Conservation (phyloP, 1,139 yeast genomes). For the Pichia sp. region DNA sequence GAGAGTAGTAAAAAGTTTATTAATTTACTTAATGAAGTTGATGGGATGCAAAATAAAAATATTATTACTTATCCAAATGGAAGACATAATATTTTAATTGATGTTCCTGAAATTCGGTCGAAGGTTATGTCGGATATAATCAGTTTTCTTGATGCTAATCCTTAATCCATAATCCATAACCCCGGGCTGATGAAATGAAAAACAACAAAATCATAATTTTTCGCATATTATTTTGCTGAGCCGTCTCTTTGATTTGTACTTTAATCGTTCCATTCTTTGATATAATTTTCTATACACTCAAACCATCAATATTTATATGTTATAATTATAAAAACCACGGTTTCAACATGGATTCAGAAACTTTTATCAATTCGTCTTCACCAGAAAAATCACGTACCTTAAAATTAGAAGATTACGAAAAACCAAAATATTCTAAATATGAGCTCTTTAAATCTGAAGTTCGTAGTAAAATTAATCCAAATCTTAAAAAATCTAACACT, state of each 20-base stretch:
- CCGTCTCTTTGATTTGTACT: not conserved
- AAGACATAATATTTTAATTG: slow-evolving; percentile 43
- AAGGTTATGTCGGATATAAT: slow-evolving; percentile 29
- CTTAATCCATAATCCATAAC: no score
- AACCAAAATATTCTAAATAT: not conserved
- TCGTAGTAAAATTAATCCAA: slow-evolving; percentile 4
- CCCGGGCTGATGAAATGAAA: no score
- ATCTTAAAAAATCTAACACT: not conserved
- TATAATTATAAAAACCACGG: not conserved
- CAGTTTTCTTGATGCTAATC: slow-evolving; percentile 33
- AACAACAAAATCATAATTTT: no score
- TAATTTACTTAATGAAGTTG: slow-evolving; percentile 32
- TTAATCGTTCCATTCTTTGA: not conserved
- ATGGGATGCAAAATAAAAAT: slow-evolving; percentile 29
- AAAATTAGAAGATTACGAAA: not conserved
- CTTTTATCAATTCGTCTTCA: slow-evolving; percentile 8
- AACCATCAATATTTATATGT: no score
- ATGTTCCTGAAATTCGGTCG: slow-evolving; percentile 24
- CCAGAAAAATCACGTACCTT: not conserved
- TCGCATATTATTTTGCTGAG: no score
- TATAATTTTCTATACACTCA: no score
- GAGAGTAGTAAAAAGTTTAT: slow-evolving; percentile 47
- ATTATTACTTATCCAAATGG: slow-evolving; percentile 29
- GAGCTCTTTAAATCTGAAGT: slow-evolving; percentile 6
- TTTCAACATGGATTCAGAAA: slow-evolving; percentile 5